A percentile compares a stretch with the other conserved stretches of the same genome.
phyloP scores from a whole-genome alignment of 2,329 filamentous ascomycete genomes.

The Cladosporium colombiae region DNA sequence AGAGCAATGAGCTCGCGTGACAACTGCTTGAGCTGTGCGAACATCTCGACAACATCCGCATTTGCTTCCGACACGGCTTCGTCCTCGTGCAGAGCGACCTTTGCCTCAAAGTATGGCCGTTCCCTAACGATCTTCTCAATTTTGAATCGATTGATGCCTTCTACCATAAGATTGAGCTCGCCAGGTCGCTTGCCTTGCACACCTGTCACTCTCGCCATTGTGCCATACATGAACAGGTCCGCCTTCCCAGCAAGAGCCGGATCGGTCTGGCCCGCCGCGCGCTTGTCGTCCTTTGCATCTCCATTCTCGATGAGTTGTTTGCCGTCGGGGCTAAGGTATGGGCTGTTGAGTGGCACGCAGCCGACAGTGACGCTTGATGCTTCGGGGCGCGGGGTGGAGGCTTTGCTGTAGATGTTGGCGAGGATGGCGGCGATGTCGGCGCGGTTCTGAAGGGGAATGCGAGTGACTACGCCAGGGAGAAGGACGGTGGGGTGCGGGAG shows the following conservation, averaged over 20 bases:
- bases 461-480: conserved; percentile 80
- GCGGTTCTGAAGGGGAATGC: conserved; percentile 79
- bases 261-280: conserved; percentile 58
- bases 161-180: conserved; percentile 80
- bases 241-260: conserved; percentile 45
- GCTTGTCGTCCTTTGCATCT: conserved; percentile 45
- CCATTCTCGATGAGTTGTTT: conserved; percentile 71
- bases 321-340: conserved; percentile 71
- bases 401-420: conserved; percentile 78
- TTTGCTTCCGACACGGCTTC: conserved; percentile 53
- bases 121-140: conserved; percentile 75
- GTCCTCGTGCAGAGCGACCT: conserved; percentile 71
- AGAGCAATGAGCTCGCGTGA: conserved; percentile 85
- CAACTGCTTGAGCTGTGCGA: conserved; percentile 77
- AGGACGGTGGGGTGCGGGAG: conserved; percentile 79
- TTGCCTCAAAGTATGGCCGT: conserved; percentile 82
- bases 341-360: conserved; percentile 82
- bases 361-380: conserved; percentile 74
- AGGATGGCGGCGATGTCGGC: conserved; percentile 87
- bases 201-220: conserved; percentile 58
- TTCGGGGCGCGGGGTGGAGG: conserved; percentile 63
- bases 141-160: conserved; percentile 76
- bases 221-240: conserved; percentile 82
- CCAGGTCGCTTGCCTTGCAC: conserved; percentile 50
- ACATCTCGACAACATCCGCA: conserved; percentile 67